These are phyloP conservation scores for Tetracentron sinense DNA, from an alignment of 164 flowering plant species.

Conservation along the genomic window DNA sequence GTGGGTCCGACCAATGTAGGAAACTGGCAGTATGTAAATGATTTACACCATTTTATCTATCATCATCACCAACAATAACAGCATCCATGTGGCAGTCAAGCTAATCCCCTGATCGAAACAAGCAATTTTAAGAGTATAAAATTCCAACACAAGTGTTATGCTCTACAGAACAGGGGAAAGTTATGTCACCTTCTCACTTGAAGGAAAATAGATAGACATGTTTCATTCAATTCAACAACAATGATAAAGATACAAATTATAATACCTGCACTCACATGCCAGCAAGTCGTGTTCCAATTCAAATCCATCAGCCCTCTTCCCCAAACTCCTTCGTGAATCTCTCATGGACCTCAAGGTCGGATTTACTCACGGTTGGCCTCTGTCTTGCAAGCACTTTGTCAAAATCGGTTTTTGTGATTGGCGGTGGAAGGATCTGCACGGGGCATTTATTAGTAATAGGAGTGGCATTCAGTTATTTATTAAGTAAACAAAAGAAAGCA, in stretches of 20 bases:
- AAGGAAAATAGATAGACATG: not conserved
- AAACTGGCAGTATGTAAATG: no score
- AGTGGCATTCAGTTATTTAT: not conserved
- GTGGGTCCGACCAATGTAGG: no score
- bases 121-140: not conserved
- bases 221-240: not conserved
- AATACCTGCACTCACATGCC: not conserved
- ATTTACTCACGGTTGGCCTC: slow-evolving; percentile 93
- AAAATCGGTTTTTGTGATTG: slow-evolving; percentile 76
- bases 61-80: no score
- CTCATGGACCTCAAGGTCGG: slow-evolving; percentile 92
- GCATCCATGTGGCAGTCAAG: no score
- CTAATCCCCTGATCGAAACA: no score
- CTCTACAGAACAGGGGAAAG: not conserved
- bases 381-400: slow-evolving; percentile 94
- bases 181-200: not conserved
- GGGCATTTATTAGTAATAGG: not conserved
- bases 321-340: slow-evolving; percentile 96
- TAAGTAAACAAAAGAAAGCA: not conserved
- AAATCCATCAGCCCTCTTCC: slow-evolving; percentile 76
- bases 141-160: not conserved
- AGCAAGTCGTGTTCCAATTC: not conserved
- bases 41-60: no score
- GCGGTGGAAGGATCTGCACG: slow-evolving; percentile 87
- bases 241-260: not conserved